Evolutionary conservation across 164 flowering plant species (phyloP), one percentile per base, ranked within the genome.

Genomic region (Buxus sempervirens): DNA sequence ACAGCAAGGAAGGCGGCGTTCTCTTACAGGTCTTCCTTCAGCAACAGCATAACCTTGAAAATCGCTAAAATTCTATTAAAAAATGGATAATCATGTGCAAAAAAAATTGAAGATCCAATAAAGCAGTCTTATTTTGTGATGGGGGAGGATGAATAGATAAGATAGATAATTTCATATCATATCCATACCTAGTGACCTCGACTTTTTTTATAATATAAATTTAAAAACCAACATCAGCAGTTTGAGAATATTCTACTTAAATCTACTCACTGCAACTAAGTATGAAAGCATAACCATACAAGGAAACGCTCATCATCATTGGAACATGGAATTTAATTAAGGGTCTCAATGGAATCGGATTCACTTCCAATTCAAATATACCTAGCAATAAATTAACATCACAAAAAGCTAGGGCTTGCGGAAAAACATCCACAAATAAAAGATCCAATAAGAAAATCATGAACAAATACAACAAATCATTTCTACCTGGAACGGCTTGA

Each of bases 1-100:
- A 77, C 91, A 89, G 75, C 95, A 89, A 73, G 92, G 90, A 70
- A 89, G 89, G 32, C 84, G 89, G 21, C 62, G 79, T 62, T 85
- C 81, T 67, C 83, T 79, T 54, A 83, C 79, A 26, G 92, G 90
- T 66, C 71, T 77, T 69, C 92, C 92, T 77, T 85, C 91, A 75
- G 81, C 85, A 73, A 85, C 81, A 36, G 85, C 86, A 81, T 85
- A 89, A 64, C 86, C 95, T 85, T 69, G 55, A 71, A 62, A 25
- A 62, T 16, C 64, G 75, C 4, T 15, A 48, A 53, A 16, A 69
- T 24, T 28, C 21, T 20, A 69, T 9, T 45, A 36, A 28, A 61
- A 62, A 28, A 6, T 57, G 22, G 20, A 42, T 16, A 54, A 16
- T 53, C 41, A 41, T 9, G 18, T 5, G 53, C 23, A 36, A 55